phyloP scores from a whole-genome alignment of 2,329 filamentous ascomycete species.

The Blumeria graminis region DNA sequence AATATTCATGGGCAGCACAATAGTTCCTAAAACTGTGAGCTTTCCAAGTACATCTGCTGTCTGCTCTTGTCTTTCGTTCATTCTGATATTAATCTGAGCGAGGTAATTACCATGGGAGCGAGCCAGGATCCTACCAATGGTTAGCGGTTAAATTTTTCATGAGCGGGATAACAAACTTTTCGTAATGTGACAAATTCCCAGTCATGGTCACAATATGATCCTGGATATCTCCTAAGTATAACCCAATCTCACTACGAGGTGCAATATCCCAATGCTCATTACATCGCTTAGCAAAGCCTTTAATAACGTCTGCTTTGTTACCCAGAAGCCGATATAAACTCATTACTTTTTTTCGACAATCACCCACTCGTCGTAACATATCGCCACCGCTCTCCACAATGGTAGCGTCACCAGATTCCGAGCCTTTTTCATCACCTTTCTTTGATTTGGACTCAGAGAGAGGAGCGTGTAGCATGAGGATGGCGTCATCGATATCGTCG shows the following conservation, averaged over 20 bases:
- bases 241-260: constrained; percentile 81
- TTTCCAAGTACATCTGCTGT: constrained; percentile 89
- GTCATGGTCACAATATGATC: constrained; percentile 99
- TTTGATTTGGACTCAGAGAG: constrained; percentile 18
- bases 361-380: constrained; percentile 80
- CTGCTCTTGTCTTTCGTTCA: constrained; percentile 93
- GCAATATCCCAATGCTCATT: constrained; percentile 97
- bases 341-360: constrained; percentile 96
- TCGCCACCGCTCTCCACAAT: constrained; percentile 32
- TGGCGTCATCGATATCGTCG: constrained; percentile 85
- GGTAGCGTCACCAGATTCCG: constrained; percentile 18
- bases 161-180: constrained; percentile 41
- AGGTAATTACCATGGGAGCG: constrained; percentile 91
- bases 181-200: constrained; percentile 81
- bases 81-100: constrained; percentile 96
- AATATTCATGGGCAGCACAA: constrained; percentile 96
- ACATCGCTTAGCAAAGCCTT: constrained; percentile 93
- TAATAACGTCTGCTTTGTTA: constrained; percentile 97
- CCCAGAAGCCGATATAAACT: constrained; percentile 74
- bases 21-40: constrained; percentile 85
- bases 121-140: constrained; percentile 44
- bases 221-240: constrained; percentile 94
- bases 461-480: constrained; percentile 54
- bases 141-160: constrained; percentile 3
- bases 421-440: constrained; percentile 22